These are phyloP conservation scores for Hymenoscyphus salicellus DNA, from an alignment of 2,329 filamentous ascomycete species.

Conservation along the genomic window DNA sequence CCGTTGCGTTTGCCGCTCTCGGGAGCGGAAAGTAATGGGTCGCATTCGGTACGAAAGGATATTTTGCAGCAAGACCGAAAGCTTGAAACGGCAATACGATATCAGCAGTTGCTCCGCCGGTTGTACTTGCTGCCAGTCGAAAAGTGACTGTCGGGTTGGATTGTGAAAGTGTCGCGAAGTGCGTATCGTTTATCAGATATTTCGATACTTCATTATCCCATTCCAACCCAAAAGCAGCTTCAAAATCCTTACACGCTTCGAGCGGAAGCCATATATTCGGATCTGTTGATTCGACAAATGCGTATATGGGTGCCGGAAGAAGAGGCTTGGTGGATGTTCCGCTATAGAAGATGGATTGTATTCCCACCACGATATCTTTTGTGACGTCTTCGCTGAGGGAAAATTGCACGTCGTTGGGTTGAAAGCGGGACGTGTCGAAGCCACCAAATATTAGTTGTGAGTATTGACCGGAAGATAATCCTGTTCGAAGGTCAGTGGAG, in stretches of 20 bases:
- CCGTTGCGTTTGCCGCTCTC: conserved; percentile 34
- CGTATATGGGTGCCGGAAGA: conserved; percentile 30
- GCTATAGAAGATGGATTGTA: conserved; percentile 35
- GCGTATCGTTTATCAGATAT: conserved; percentile 34
- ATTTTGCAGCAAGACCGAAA: conserved; percentile 38
- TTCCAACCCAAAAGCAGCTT: conserved; percentile 34
- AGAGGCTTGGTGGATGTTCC: conserved; percentile 5
- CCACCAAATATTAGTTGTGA: conserved; percentile 41
- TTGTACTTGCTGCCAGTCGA: conserved; percentile 21
- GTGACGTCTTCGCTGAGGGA: conserved; percentile 39
- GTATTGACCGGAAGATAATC: conserved; percentile 34
- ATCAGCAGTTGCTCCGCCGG: conserved; percentile 27
- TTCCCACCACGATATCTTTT: conserved; percentile 39
- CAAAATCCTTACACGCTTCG: conserved; percentile 36
- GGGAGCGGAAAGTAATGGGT: conserved; percentile 40
- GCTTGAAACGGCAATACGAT: conserved; percentile 38
- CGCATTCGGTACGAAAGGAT: conserved; percentile 30
- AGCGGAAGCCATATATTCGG: conserved; percentile 40
- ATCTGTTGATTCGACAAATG: conserved; percentile 39
- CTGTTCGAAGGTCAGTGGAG: conserved; percentile 2
- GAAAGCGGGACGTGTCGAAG: conserved; percentile 41
- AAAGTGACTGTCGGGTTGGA: conserved; percentile 37
- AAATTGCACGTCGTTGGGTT: conserved; percentile 38
- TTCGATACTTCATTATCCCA: conserved; percentile 36
- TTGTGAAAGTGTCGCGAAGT: conserved; percentile 21